Conservation (phyloP, 305 asterid species). For the Withania somnifera region DNA sequence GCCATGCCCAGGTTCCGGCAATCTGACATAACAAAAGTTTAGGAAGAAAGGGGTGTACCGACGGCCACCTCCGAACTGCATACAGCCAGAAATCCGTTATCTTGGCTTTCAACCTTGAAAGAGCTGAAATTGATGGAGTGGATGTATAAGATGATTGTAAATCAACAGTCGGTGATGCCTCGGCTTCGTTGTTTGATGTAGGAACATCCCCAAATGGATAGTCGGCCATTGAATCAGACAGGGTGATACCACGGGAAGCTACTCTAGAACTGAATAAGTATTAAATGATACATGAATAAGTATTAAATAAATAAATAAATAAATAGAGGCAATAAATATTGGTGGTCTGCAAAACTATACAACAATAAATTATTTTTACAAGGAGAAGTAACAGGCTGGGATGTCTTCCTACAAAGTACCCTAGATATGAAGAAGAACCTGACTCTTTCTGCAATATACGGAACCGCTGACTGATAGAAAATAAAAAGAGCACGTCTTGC, state of each 20-base stretch:
- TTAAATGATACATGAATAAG: neutral
- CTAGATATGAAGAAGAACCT: conserved; percentile 31
- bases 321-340: neutral
- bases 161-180: conserved; percentile 29
- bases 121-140: conserved; percentile 28
- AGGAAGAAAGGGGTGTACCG: conserved; percentile 54
- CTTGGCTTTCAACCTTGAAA: conserved; percentile 61
- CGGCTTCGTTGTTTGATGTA: conserved; percentile 27
- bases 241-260: conserved; percentile 69
- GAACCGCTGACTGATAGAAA: conserved; percentile 83
- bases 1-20: neutral
- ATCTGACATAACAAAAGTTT: neutral
- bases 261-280: conserved; percentile 66
- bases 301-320: neutral
- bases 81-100: conserved; percentile 43
- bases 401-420: neutral
- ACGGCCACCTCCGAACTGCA: conserved; percentile 85
- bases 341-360: neutral
- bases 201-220: conserved; percentile 27
- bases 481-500: conserved; percentile 91
- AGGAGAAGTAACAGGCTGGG: neutral
- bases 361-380: neutral
- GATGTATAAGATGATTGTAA: conserved; percentile 26
- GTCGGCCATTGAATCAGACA: conserved; percentile 48
- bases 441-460: conserved; percentile 88